These are phyloP conservation scores for Lablab purpureus DNA, from an alignment of 306 rosid species.

Conservation along the genomic window DNA sequence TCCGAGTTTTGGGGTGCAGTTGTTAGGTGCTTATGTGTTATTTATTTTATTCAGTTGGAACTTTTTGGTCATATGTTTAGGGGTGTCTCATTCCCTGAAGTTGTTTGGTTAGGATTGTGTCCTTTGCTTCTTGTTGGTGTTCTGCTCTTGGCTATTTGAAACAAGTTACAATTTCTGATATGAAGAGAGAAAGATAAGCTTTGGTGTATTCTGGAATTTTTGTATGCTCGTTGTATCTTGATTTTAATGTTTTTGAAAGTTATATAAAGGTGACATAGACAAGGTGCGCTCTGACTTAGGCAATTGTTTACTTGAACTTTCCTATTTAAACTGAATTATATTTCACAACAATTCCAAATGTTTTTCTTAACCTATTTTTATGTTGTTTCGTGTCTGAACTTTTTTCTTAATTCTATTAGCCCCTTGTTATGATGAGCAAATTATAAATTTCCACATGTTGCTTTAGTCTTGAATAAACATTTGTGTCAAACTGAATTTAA, in stretches of 20 bases:
- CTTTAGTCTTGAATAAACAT: slow-evolving; percentile 31
- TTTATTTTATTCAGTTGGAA: not conserved
- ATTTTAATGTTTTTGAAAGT: not conserved
- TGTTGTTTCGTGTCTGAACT: not conserved
- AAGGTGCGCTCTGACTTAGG: not conserved
- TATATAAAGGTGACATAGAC: not conserved
- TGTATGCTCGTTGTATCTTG: not conserved
- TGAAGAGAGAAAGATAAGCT: not conserved
- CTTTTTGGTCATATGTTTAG: not conserved
- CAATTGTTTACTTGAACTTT: not conserved
- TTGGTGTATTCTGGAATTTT: slow-evolving; percentile 4
- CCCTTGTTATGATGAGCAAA: slow-evolving; percentile 10
- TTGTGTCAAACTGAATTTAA: slow-evolving; percentile 4
- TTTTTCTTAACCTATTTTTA: not conserved
- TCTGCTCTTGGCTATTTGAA: slow-evolving; percentile 16
- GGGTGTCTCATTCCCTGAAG: slow-evolving; percentile 13
- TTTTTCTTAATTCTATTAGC: slow-evolving; percentile 26
- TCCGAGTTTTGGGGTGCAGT: slow-evolving; percentile 22
- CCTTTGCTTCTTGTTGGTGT: not conserved
- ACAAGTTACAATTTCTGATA: slow-evolving; percentile 5
- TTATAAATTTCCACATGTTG: slow-evolving; percentile 23
- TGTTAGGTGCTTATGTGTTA: not conserved
- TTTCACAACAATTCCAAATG: slow-evolving; percentile 26
- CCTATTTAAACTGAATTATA: not conserved
- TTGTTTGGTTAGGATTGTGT: slow-evolving; percentile 2